Evolutionary conservation across 1,284 basidiomycete genomes (phyloP), one percentile per base, ranked within the genome.

Genomic region (Laetiporus sulphureus): DNA sequence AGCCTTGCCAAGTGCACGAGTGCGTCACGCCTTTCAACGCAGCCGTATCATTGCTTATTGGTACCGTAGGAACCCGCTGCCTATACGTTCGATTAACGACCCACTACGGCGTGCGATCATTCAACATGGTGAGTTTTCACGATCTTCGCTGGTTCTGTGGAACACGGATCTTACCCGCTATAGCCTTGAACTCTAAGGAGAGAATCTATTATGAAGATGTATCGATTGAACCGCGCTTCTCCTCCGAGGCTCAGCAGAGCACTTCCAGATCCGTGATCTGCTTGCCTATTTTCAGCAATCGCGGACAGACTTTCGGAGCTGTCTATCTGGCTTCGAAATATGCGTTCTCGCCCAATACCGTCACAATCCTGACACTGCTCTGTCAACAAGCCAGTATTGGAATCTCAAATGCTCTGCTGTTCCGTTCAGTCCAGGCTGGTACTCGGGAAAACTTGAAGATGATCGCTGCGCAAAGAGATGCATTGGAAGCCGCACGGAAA

Each of bases 301-400:
- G 80, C 21, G 79, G 79, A 12, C 80, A 84, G 55, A 83, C 79
- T 5, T 68, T 68, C 44, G 68, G 68, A 15, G 66, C 64, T 15
- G 53, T 69, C 24, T 69, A 66, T 43, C 49, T 83, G 30, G 75
- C 77, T 3, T 79, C 79, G 1, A 77, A 72, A 65, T 76, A 77
- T 49, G 62, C 77, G 0, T 82, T 83, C 55, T 72, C 78, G 1
- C 69, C 69, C 42, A 77, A 75, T 45, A 75, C 70, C 1, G 66
- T 81, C 15, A 79, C 74, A 1, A 73, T 79, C 47, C 56, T 84
- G 44, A 80, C 77, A 1, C 64, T 83, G 13, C 66, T 84, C 13
- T 79, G 77, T 50, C 79, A 83, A 56, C 81, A 84, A 70, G 80
- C 81, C 2, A 83, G 79, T 48, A 79, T 82, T 44, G 80, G 79